These are phyloP conservation scores for Monilinia fructicola DNA, from an alignment of 2,329 filamentous ascomycete species.

Conservation along the genomic window DNA sequence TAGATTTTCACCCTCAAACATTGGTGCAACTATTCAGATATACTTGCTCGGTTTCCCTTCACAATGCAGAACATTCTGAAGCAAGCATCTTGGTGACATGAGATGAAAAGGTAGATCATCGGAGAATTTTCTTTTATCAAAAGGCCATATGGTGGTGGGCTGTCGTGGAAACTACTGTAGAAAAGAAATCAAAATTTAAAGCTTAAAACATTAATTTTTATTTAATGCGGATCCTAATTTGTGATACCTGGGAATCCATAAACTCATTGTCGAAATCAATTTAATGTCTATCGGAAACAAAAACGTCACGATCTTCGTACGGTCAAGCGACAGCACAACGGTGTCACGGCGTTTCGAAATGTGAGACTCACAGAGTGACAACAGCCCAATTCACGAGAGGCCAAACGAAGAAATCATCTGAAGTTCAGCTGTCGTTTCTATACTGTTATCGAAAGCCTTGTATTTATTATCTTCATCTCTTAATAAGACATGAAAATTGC, in stretches of 20 bases:
- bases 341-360: not conserved
- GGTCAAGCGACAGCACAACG: slow-evolving; percentile 4
- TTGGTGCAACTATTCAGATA: slow-evolving; percentile 1
- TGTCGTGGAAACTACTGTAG: not conserved
- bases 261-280: not conserved
- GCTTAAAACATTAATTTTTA: not conserved
- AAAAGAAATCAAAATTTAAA: not conserved
- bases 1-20: not conserved
- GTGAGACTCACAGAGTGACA: not conserved
- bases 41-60: not conserved
- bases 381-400: not conserved
- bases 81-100: not conserved
- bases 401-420: not conserved
- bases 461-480: not conserved
- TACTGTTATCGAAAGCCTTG: not conserved
- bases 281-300: not conserved
- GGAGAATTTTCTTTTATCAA: slow-evolving; percentile 1
- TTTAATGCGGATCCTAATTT: not conserved
- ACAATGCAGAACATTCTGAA: not conserved
- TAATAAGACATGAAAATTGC: not conserved
- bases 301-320: slow-evolving; percentile 5
- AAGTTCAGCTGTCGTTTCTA: slow-evolving; percentile 6
- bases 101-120: slow-evolving; percentile 15
- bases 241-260: not conserved
- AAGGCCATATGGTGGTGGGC: not conserved